Percentiles rank a stretch among this genome's conserved stretches.
Evolutionary conservation across 352 stramenopile genomes (phyloP).

Genomic region (Phytophthora cactorum): DNA sequence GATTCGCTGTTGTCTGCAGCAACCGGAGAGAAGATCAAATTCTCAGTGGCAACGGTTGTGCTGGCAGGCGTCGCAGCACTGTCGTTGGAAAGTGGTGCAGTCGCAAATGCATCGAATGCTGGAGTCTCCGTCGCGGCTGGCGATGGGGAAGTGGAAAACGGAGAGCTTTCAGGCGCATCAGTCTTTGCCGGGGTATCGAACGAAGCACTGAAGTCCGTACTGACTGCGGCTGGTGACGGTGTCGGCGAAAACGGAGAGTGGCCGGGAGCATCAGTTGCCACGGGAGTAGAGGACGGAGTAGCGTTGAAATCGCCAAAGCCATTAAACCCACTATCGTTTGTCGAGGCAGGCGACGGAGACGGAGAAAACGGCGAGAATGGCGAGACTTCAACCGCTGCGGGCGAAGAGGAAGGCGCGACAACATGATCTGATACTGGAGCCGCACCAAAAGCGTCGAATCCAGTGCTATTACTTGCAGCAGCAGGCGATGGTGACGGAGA

Average conservation of each 20-base stretch:
- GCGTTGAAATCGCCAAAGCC: constrained; percentile 34
- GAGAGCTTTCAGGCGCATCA: constrained; percentile 14
- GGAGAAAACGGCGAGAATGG: constrained; percentile 36
- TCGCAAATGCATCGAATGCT: constrained; percentile 34
- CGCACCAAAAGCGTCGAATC: constrained; percentile 24
- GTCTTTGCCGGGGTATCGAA: constrained; percentile 6
- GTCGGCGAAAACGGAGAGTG: constrained; percentile 20
- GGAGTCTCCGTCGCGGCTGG: constrained; percentile 11
- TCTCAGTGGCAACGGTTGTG: constrained; percentile 13
- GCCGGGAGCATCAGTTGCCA: constrained; percentile 4
- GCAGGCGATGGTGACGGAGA: constrained; percentile 18
- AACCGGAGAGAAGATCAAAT: constrained; percentile 35
- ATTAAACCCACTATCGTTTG: constrained; percentile 19
- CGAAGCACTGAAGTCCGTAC: constrained; percentile 12
- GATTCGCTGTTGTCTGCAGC: constrained; percentile 12
- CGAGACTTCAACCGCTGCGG: constrained; percentile 10
- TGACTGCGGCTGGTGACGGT: constrained; percentile 25
- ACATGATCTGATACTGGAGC: constrained; percentile 5
- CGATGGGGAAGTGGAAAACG: constrained; percentile 11
- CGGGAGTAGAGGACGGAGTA: constrained; percentile 13
- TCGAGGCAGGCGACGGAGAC: constrained; percentile 26
- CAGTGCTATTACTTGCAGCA: constrained; percentile 13
- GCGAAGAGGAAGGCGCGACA: constrained; percentile 2
- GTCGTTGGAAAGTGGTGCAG: constrained; percentile 13
- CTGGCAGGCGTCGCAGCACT: constrained; percentile 1